Conservation (phyloP, 2,329 filamentous ascomycete genomes). For the Lasiodiplodia sp. region DNA sequence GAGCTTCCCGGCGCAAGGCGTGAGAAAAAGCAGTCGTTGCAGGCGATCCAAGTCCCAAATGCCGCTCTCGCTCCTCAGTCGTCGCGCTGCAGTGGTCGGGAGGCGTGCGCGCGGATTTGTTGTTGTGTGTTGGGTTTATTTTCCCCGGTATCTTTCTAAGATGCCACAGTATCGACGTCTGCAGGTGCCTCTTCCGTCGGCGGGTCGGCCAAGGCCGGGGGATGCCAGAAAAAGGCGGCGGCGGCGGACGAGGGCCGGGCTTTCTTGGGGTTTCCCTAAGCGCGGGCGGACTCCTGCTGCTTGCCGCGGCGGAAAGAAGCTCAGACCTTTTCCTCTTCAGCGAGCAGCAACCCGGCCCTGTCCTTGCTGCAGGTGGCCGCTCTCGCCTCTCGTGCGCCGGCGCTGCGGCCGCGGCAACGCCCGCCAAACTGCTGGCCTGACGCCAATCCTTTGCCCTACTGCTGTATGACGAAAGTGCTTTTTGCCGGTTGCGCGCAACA, state of each 20-base stretch:
- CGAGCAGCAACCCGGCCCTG: not conserved
- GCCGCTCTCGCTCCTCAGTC: not conserved
- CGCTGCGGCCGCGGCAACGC: conserved; percentile 15
- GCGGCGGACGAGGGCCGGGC: not conserved
- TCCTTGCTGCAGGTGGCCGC: conserved; percentile 21
- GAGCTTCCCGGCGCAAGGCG: not conserved
- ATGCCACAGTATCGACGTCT: conserved; percentile 1
- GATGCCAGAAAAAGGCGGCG: not conserved
- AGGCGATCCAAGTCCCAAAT: not conserved
- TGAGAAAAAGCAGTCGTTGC: not conserved
- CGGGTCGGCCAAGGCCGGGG: not conserved
- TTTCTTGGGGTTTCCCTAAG: not conserved
- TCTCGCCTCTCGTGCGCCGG: not conserved
- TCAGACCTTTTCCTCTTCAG: not conserved
- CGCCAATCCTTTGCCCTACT: not conserved
- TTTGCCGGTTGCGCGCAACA: not conserved
- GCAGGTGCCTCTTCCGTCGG: not conserved
- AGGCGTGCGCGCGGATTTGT: not conserved
- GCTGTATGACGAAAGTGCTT: conserved; percentile 27
- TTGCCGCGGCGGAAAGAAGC: conserved; percentile 4
- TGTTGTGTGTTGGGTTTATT: not conserved
- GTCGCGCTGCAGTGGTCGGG: not conserved
- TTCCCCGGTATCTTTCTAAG: not conserved
- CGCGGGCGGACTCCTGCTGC: not conserved
- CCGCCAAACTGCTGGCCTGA: conserved; percentile 5